Evolutionary conservation across 2,329 filamentous ascomycete species (phyloP).

Genomic region (Myotisia sp.): DNA sequence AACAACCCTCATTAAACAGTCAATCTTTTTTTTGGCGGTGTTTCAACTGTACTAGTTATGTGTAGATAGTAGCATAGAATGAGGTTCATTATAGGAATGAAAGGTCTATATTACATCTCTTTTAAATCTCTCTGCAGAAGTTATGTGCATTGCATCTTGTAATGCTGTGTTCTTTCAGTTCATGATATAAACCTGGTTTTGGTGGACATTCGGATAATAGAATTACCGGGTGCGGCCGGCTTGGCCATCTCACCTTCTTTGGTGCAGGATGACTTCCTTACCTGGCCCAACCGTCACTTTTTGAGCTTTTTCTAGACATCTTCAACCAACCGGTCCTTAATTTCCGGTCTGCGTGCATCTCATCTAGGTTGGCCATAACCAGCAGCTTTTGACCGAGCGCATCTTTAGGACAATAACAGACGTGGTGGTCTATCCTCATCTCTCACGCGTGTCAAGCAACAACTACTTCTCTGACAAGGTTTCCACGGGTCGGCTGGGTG

Average conservation of each 20-base stretch:
- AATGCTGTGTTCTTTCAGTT: too few species aligned
- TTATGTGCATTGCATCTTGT: too few species aligned
- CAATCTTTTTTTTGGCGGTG: conserved; percentile 6
- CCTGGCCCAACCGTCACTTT: conserved; percentile 1
- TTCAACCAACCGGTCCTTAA: conserved; percentile 3
- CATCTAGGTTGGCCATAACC: neutral
- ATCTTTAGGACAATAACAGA: conserved; percentile 1
- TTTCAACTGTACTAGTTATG: conserved; percentile 14
- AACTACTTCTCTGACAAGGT: neutral
- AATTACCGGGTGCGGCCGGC: too few species aligned
- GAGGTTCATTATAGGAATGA: conserved; percentile 10
- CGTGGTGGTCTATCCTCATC: neutral
- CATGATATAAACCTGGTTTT: too few species aligned
- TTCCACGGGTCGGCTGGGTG: conserved; percentile 10
- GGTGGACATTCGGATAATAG: too few species aligned
- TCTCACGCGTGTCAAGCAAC: conserved; percentile 2
- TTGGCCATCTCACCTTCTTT: too few species aligned
- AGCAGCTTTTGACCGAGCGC: conserved; percentile 1
- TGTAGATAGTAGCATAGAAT: conserved; percentile 29
- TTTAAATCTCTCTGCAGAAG: conserved; percentile 9
- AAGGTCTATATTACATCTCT: conserved; percentile 12
- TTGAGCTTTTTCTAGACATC: conserved; percentile 2
- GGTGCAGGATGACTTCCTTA: too few species aligned
- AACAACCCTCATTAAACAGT: conserved; percentile 84
- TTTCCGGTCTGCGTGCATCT: conserved; percentile 2